Conservation (phyloP, 163 green algal genomes). For the Volvox carteri region DNA sequence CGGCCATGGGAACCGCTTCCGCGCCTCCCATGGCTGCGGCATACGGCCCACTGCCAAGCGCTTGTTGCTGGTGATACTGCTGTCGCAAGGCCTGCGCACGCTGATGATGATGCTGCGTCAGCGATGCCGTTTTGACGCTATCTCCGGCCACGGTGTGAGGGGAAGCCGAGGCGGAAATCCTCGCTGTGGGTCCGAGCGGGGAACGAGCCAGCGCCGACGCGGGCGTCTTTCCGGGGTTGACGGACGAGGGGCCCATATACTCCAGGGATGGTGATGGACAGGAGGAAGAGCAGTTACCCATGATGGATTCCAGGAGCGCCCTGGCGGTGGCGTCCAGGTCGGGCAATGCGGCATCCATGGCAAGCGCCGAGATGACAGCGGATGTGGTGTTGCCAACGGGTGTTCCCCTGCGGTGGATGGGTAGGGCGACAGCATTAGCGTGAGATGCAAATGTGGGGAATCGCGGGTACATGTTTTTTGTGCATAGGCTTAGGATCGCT, state of each 20-base stretch:
- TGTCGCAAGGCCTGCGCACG: no score
- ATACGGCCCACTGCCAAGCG: no score
- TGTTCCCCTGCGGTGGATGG: not conserved
- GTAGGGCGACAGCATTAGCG: no score
- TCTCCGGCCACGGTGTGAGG: no score
- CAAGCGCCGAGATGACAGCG: slow-evolving; percentile 40
- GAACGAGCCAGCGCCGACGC: not conserved
- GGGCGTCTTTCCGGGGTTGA: not conserved
- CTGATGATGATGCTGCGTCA: no score
- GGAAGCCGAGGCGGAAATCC: no score
- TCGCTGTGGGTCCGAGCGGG: not conserved
- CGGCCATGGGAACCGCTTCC: not conserved
- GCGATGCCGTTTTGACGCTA: no score
- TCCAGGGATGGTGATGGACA: not conserved
- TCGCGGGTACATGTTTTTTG: no score
- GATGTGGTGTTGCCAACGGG: slow-evolving; percentile 18
- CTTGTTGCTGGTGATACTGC: no score
- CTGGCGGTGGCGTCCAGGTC: not conserved
- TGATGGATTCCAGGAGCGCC: slow-evolving; percentile 42
- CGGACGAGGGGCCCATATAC: not conserved
- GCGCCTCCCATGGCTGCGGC: not conserved
- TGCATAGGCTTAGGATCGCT: no score
- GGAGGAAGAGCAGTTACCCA: not conserved
- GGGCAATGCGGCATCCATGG: slow-evolving; percentile 6
- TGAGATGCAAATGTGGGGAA: no score